Evolutionary conservation across 1,284 basidiomycete genomes (phyloP).

Genomic region (Cryptococcus floricola): DNA sequence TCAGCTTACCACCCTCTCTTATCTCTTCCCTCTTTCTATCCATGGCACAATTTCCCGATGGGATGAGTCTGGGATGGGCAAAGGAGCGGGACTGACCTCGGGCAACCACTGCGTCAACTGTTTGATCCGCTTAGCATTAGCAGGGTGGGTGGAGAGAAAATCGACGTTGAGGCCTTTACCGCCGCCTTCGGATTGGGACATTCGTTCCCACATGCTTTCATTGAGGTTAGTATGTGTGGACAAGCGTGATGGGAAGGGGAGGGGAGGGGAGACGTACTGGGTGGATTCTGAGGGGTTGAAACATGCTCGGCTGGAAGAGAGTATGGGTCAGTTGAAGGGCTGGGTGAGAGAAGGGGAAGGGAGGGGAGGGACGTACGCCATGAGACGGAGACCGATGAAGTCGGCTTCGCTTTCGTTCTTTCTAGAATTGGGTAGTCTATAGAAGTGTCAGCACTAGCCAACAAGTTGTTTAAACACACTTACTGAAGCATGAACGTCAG

Average conservation of each 20-base stretch:
- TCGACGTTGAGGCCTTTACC: conserved; percentile 33
- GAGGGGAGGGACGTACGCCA: conserved; percentile 51
- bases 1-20: not conserved
- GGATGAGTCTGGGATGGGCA: no score
- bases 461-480: conserved; percentile 8
- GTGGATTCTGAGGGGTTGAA: conserved; percentile 57
- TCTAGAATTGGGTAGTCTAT: conserved; percentile 73
- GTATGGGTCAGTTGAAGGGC: not conserved
- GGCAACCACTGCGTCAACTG: conserved; percentile 40
- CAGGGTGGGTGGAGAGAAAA: conserved; percentile 65
- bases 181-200: conserved; percentile 56
- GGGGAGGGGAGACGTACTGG: conserved; percentile 52
- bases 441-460: not conserved
- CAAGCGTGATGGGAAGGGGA: not conserved
- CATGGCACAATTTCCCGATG: no score
- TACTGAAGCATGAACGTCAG: conserved; percentile 60
- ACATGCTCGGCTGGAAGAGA: conserved; percentile 28
- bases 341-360: not conserved
- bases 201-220: conserved; percentile 64
- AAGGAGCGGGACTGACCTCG: conserved; percentile 23
- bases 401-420: conserved; percentile 79
- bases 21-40: no score
- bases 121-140: conserved; percentile 63
- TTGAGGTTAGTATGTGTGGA: not conserved
- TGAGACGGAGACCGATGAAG: conserved; percentile 67